A percentile compares a stretch with the other conserved stretches of the same genome.
These are phyloP conservation scores for Ceratocystis cubensis DNA, from an alignment of 2,329 filamentous ascomycete genomes.

Conservation along the genomic window DNA sequence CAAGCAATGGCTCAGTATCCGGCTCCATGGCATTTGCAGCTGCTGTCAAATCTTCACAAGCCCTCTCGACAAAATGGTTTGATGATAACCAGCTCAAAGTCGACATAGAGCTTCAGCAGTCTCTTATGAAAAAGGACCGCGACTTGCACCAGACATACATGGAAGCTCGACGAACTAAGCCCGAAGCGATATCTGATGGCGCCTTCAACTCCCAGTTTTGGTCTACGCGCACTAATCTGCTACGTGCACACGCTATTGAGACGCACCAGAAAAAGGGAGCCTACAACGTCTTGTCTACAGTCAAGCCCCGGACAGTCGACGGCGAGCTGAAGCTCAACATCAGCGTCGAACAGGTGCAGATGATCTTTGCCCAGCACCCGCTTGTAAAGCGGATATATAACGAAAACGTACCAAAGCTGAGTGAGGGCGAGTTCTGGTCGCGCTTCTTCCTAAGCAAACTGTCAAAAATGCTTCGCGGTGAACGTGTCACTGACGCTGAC, in stretches of 20 bases:
- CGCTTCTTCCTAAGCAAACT: slow-evolving; percentile 85
- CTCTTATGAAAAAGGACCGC: slow-evolving; percentile 69
- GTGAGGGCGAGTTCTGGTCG: slow-evolving; percentile 77
- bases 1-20: slow-evolving; percentile 31
- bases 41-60: slow-evolving; percentile 44
- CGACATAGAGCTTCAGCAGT: slow-evolving; percentile 75
- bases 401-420: slow-evolving; percentile 74
- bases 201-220: slow-evolving; percentile 91
- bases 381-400: slow-evolving; percentile 84
- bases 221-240: slow-evolving; percentile 72
- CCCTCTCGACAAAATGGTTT: slow-evolving; percentile 52
- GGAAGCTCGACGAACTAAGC: slow-evolving; percentile 71
- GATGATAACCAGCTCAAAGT: slow-evolving; percentile 66
- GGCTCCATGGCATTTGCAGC: slow-evolving; percentile 68
- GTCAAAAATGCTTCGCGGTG: slow-evolving; percentile 82
- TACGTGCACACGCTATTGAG: slow-evolving; percentile 85
- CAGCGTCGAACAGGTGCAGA: slow-evolving; percentile 79
- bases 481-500: slow-evolving; percentile 70
- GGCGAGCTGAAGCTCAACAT: slow-evolving; percentile 70
- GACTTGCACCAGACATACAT: slow-evolving; percentile 72
- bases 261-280: slow-evolving; percentile 72
- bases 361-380: slow-evolving; percentile 88
- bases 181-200: slow-evolving; percentile 64
- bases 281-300: slow-evolving; percentile 84
- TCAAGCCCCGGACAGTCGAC: slow-evolving; percentile 68